phyloP scores from a whole-genome alignment of 208 protist species.

The Vickermania ingenoplastis region DNA sequence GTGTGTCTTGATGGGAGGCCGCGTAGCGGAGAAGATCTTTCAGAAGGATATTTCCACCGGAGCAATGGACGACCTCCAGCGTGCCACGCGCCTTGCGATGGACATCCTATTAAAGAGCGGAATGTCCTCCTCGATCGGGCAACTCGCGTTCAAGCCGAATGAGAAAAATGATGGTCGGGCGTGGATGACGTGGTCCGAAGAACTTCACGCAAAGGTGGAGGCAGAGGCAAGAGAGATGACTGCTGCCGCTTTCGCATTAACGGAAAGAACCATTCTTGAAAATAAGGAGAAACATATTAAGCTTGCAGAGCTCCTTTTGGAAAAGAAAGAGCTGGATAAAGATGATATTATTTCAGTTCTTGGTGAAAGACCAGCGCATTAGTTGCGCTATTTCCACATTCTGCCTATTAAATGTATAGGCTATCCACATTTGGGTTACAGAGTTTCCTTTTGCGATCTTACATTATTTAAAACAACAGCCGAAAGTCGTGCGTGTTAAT shows the following conservation, averaged over 20 bases:
- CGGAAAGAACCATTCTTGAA: slow-evolving; percentile 50
- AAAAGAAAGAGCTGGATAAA: slow-evolving; percentile 81
- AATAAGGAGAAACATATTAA: slow-evolving; percentile 64
- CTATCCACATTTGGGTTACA: no score
- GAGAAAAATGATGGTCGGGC: slow-evolving; percentile 80
- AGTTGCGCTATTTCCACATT: not conserved
- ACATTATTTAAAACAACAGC: no score
- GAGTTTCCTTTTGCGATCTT: no score
- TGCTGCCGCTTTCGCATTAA: slow-evolving; percentile 52
- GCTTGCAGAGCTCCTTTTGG: slow-evolving; percentile 63
- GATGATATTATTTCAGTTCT: slow-evolving; percentile 73
- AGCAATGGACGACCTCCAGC: slow-evolving; percentile 88
- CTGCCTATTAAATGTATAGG: not conserved
- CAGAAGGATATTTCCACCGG: slow-evolving; percentile 84
- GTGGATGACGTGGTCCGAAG: slow-evolving; percentile 86
- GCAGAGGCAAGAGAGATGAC: slow-evolving; percentile 68
- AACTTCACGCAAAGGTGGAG: slow-evolving; percentile 82
- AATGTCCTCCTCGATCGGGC: slow-evolving; percentile 79
- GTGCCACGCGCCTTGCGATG: slow-evolving; percentile 79
- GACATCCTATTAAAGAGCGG: slow-evolving; percentile 84
- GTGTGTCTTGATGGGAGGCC: slow-evolving; percentile 86
- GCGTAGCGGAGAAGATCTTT: slow-evolving; percentile 81
- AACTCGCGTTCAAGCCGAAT: slow-evolving; percentile 86
- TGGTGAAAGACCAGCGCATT: slow-evolving; percentile 60
- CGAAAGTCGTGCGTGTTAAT: no score